Conservation (phyloP, 108 stramenopile genomes). For the Schizochytrium sp. region DNA sequence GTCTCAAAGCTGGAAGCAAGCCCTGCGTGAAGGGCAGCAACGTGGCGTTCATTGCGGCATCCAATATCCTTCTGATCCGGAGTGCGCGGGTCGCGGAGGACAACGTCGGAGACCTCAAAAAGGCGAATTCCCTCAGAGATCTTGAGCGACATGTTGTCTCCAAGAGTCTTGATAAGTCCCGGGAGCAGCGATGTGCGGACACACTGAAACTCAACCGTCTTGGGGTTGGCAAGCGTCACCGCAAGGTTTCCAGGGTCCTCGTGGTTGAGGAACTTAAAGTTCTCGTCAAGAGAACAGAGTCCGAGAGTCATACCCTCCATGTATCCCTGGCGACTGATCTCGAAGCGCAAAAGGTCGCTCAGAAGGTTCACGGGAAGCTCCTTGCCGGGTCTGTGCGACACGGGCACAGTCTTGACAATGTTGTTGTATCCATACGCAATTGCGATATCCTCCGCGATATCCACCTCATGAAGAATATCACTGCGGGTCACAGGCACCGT, state of each 20-base stretch:
- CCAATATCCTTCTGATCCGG: slow-evolving; percentile 86
- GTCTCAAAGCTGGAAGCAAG: slow-evolving; percentile 97
- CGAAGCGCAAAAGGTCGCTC: slow-evolving; percentile 93
- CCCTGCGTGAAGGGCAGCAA: slow-evolving; percentile 92
- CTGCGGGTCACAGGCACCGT: slow-evolving; percentile 95
- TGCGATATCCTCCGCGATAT: slow-evolving; percentile 98
- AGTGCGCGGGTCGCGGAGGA: slow-evolving; percentile 86
- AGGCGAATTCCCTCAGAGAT: slow-evolving; percentile 87
- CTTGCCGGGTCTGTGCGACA: slow-evolving; percentile 84
- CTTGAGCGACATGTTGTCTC: slow-evolving; percentile 84
- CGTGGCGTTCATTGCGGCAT: slow-evolving; percentile 85
- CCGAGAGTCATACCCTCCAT: slow-evolving; percentile 91
- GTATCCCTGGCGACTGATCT: slow-evolving; percentile 93
- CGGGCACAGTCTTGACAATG: slow-evolving; percentile 86
- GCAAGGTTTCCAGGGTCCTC: slow-evolving; percentile 76
- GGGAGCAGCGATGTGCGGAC: slow-evolving; percentile 95
- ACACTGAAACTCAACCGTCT: slow-evolving; percentile 95
- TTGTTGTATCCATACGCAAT: slow-evolving; percentile 99
- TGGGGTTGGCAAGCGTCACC: slow-evolving; percentile 93
- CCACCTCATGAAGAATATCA: slow-evolving; percentile 96
- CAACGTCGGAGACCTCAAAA: slow-evolving; percentile 96
- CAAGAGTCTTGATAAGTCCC: slow-evolving; percentile 92
- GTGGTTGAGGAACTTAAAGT: slow-evolving; percentile 87
- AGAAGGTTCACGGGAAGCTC: slow-evolving; percentile 90
- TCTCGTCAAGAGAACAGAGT: slow-evolving; percentile 88